Percentiles rank a stretch among this genome's conserved stretches.
These are phyloP conservation scores for Penicillium flavigenum DNA, from an alignment of 495 filamentous ascomycete genomes.

Conservation along the genomic window DNA sequence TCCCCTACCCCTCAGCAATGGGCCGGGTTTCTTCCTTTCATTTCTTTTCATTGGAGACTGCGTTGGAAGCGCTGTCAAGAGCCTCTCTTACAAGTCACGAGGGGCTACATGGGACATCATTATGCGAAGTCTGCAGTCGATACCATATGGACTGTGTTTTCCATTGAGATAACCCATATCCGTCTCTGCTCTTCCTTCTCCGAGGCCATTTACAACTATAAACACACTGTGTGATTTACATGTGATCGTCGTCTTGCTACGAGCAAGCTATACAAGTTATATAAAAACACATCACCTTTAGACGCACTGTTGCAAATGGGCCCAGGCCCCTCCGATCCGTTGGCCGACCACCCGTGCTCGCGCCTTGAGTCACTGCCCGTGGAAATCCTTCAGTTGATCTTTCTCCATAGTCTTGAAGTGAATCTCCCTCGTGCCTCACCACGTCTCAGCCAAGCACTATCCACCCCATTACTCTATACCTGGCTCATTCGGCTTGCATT, in stretches of 20 bases:
- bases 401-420: slow-evolving; percentile 50
- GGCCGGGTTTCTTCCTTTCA: background rate
- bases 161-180: slow-evolving; percentile 15
- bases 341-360: slow-evolving; percentile 25
- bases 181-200: background rate
- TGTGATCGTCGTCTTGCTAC: background rate
- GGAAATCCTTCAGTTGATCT: slow-evolving; percentile 54
- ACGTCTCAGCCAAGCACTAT: slow-evolving; percentile 33
- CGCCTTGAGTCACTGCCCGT: slow-evolving; percentile 51
- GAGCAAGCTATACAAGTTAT: background rate
- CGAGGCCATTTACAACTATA: background rate
- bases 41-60: slow-evolving; percentile 11
- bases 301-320: slow-evolving; percentile 20
- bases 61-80: background rate
- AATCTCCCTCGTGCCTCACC: slow-evolving; percentile 50
- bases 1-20: slow-evolving; percentile 18
- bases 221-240: background rate
- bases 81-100: too few species aligned
- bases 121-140: slow-evolving; percentile 10
- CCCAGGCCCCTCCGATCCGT: slow-evolving; percentile 9
- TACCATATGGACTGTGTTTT: slow-evolving; percentile 5
- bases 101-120: background rate
- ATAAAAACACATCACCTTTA: background rate
- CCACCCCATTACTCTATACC: slow-evolving; percentile 39
- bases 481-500: slow-evolving; percentile 48